Base-by-base conservation (phyloP, 495 filamentous ascomycete species). In the Clavariopsis aquatica region DNA sequence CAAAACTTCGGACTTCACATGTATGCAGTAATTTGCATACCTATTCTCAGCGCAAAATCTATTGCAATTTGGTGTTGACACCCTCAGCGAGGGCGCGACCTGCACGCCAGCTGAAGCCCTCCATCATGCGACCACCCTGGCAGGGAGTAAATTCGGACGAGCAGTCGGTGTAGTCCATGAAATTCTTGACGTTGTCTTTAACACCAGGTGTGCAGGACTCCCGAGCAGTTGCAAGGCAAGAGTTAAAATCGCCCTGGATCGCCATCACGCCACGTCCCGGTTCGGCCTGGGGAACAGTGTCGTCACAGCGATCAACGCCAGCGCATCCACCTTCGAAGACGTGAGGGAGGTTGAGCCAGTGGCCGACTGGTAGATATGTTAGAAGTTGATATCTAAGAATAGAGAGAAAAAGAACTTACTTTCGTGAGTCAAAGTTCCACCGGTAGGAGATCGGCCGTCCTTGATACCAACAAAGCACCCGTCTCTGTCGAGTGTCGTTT, bases 321-420 rank as follows among this genome's bases (percentile, higher is more conserved):
- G n/a, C 45, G 59, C 69, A 72, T 24, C 65, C 68, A 1, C 79
- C 82, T 70, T 85, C 77, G 60, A 85, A 86, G 1, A 79, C 81
- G 64, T 86, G 83, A 27, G 84, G 62, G 24, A 85, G 75, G 2
- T 82, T 82, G 58, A 84, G 79, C 83, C 83, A 86, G 69, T 86
- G 83, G 23, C 83, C 83, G 20, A 84, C 81, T 64, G 45, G 20
- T 31, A 15, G 20, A 2, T 24, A 3, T 12, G 20, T 62, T 62
- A 53, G 36, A 1, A 31, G 23, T 51, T 19, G 9, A 8, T 6
- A 46, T 20, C 26, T 24, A 3, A 19, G 20, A 22, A 10, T 62
- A 22, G 5, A 19, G 24, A 8, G 23, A 7, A 22, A 51, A 22
- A 7, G 24, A 20, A 49, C 52, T 19, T 49, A 64, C 60, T 60